phyloP scores from a whole-genome alignment of 345 rosid species.

The Nasturtium officinale region DNA sequence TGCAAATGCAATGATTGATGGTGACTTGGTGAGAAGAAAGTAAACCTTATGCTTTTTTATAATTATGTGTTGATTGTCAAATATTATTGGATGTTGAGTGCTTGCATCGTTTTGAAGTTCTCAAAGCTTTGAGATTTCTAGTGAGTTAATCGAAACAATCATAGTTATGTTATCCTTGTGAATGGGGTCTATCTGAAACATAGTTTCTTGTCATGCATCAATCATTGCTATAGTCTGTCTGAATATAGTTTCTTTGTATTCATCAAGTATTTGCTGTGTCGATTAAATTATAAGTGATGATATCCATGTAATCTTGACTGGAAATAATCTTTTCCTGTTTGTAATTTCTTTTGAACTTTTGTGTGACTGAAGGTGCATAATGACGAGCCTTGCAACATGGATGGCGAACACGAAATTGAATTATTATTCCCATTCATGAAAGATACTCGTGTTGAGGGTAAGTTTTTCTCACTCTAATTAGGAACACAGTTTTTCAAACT shows the following conservation, averaged over 20 bases:
- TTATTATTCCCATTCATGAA: constrained; percentile 73
- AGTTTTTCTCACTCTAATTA: constrained; percentile 27
- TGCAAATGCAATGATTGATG: constrained; percentile 81
- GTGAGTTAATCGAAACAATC: background rate
- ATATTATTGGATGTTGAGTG: background rate
- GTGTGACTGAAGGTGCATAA: constrained; percentile 51
- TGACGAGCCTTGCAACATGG: constrained; percentile 59
- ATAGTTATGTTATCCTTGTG: background rate
- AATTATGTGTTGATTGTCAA: constrained; percentile 9
- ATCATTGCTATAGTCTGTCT: background rate
- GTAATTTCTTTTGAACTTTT: constrained; percentile 3
- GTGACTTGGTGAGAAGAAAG: constrained; percentile 64
- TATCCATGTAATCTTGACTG: constrained; percentile 1
- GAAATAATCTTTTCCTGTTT: background rate
- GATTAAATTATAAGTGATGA: background rate
- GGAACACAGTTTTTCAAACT: too few species aligned
- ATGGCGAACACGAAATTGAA: constrained; percentile 73
- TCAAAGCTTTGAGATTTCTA: background rate
- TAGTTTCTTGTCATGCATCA: constrained; percentile 19
- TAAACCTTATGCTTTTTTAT: background rate
- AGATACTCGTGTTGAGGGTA: constrained; percentile 60
- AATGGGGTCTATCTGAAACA: background rate
- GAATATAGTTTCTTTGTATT: background rate
- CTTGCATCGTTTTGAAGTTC: background rate
- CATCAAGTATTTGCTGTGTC: background rate